These are phyloP conservation scores for Astathelohania contejeani DNA, from an alignment of 371 early-diverging fungal genomes.

Conservation along the genomic window DNA sequence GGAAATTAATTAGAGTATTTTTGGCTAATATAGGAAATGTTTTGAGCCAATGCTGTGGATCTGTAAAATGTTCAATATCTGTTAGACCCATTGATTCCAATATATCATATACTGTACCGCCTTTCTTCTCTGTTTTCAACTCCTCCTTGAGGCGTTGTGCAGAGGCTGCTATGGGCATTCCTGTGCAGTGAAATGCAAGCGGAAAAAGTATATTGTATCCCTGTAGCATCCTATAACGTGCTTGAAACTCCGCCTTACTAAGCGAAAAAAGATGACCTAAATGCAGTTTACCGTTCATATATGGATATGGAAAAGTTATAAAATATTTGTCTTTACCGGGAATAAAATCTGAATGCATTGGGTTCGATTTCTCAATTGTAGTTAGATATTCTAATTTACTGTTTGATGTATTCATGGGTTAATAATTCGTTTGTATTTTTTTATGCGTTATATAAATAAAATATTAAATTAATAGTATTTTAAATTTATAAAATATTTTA, in stretches of 20 bases:
- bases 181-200: conserved; percentile 96
- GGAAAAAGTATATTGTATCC: conserved; percentile 89
- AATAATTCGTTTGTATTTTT: too few relatives aligned
- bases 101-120: conserved; percentile 82
- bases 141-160: conserved; percentile 90
- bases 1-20: conserved; percentile 65
- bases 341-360: too few relatives aligned
- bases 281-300: conserved; percentile 96
- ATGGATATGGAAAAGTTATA: conserved; percentile 92
- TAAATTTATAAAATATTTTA: too few relatives aligned
- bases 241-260: conserved; percentile 85
- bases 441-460: too few relatives aligned
- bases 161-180: conserved; percentile 98
- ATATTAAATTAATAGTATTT: too few relatives aligned
- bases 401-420: too few relatives aligned
- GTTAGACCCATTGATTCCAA: conserved; percentile 77
- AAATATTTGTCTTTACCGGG: too few relatives aligned
- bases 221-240: conserved; percentile 74
- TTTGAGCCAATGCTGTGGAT: conserved; percentile 79
- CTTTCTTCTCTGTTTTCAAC: conserved; percentile 63
- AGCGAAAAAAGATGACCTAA: conserved; percentile 91
- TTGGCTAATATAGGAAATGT: conserved; percentile 82
- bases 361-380: too few relatives aligned
- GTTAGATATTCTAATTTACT: too few relatives aligned
- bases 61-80: conserved; percentile 80